These are phyloP conservation scores for Plasmodium gonderi DNA, from an alignment of 169 alveolate species.

Conservation along the genomic window DNA sequence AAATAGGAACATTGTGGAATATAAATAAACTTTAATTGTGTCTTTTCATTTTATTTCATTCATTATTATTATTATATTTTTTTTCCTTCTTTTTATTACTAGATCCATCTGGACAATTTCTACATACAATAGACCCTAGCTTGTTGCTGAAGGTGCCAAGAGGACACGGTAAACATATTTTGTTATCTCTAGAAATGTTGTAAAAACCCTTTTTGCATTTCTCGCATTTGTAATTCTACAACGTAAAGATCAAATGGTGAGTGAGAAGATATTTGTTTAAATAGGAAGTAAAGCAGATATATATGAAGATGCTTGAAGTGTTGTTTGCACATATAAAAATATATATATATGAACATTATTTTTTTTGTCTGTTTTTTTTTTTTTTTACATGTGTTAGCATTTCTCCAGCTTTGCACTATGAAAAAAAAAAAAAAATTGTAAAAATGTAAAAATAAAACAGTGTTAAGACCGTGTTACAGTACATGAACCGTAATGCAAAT, in stretches of 20 bases:
- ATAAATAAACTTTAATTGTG: not conserved
- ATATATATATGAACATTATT: not conserved
- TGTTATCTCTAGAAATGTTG: conserved; percentile 57
- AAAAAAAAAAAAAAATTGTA: conserved; percentile 14
- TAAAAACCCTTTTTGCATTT: conserved; percentile 62
- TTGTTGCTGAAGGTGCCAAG: conserved; percentile 42
- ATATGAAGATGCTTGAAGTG: not conserved
- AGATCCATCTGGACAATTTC: conserved; percentile 62
- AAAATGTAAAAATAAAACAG: not conserved
- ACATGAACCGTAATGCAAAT: not conserved
- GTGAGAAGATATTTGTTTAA: not conserved
- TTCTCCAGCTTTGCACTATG: conserved; percentile 64
- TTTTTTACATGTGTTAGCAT: conserved; percentile 44
- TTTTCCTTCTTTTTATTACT: conserved; percentile 24
- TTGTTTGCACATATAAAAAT: not conserved
- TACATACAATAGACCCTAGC: conserved; percentile 30
- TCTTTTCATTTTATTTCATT: not conserved
- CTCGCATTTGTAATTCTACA: conserved; percentile 46
- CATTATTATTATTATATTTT: not conserved
- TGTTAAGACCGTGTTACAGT: not conserved
- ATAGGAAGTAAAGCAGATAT: not conserved
- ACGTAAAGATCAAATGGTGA: not conserved
- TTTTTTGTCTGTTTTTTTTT: conserved; percentile 4
- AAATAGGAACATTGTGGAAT: not conserved
- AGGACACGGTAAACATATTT: conserved; percentile 62